These are phyloP conservation scores for Exophiala xenobiotica DNA, from an alignment of 2,329 filamentous ascomycete genomes.

Conservation along the genomic window DNA sequence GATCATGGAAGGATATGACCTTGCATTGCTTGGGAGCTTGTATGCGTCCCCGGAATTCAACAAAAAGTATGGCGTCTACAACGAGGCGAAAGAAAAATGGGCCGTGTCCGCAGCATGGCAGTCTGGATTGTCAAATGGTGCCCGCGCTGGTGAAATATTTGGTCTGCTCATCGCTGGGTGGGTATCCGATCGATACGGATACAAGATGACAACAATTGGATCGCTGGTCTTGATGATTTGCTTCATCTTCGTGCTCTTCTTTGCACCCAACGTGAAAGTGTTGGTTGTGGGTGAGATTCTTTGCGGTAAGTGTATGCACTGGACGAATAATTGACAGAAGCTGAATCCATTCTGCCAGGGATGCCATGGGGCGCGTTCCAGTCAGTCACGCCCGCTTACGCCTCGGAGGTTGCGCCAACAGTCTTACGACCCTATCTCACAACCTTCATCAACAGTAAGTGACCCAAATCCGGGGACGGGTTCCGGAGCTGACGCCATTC, in stretches of 20 bases:
- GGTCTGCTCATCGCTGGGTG: constrained; percentile 35
- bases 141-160: constrained; percentile 31
- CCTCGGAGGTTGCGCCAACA: constrained; percentile 34
- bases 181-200: constrained; percentile 38
- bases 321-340: constrained; percentile 52
- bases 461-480: neutral
- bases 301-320: constrained; percentile 31
- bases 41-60: constrained; percentile 52
- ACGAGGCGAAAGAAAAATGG: neutral
- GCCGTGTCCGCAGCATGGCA: constrained; percentile 34
- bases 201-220: constrained; percentile 46
- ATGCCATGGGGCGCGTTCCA: constrained; percentile 50
- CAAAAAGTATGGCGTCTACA: constrained; percentile 38
- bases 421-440: constrained; percentile 36
- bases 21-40: constrained; percentile 70
- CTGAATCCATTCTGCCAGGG: constrained; percentile 38
- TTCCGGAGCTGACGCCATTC: neutral
- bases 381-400: constrained; percentile 34
- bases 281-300: constrained; percentile 49
- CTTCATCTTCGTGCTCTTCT: constrained; percentile 54
- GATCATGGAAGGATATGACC: constrained; percentile 70
- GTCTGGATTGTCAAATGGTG: constrained; percentile 32
- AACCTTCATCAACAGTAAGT: constrained; percentile 36
- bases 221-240: constrained; percentile 42
- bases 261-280: constrained; percentile 45